Percentiles rank a stretch among this genome's conserved stretches.
These are phyloP conservation scores for Akebia trifoliata DNA, from an alignment of 164 flowering plant genomes.

Conservation along the genomic window DNA sequence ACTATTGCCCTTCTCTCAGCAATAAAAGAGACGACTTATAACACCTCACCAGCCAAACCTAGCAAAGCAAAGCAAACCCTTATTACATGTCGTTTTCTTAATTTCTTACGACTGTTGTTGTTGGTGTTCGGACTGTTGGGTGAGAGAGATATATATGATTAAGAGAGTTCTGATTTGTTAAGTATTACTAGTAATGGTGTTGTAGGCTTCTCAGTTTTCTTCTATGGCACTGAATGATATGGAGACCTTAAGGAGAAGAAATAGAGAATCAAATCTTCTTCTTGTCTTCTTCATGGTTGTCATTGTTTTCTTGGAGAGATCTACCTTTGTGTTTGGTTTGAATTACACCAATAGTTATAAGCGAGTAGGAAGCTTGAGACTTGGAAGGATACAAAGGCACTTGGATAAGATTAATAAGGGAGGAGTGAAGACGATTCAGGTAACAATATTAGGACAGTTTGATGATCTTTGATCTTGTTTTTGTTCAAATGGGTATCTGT, in stretches of 20 bases:
- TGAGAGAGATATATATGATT: slow-evolving; percentile 2
- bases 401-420: slow-evolving; percentile 64
- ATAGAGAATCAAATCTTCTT: slow-evolving; percentile 20
- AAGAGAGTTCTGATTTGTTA: slow-evolving; percentile 22
- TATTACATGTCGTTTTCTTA: slow-evolving; percentile 23
- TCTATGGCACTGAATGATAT: slow-evolving; percentile 43
- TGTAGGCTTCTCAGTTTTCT: slow-evolving; percentile 11
- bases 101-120: slow-evolving; percentile 12
- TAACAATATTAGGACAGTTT: slow-evolving; percentile 3
- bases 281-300: slow-evolving; percentile 8
- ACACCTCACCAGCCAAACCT: background rate
- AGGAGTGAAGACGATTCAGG: slow-evolving; percentile 63
- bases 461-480: background rate
- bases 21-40: background rate
- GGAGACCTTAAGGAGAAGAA: slow-evolving; percentile 15
- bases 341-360: slow-evolving; percentile 44
- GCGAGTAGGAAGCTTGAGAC: slow-evolving; percentile 55
- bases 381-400: slow-evolving; percentile 57
- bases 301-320: slow-evolving; percentile 12
- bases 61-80: background rate
- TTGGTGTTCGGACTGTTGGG: slow-evolving; percentile 9
- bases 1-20: slow-evolving; percentile 13
- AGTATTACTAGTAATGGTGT: slow-evolving; percentile 29
- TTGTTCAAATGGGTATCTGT: background rate
- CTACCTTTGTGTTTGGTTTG: slow-evolving; percentile 21